Evolutionary conservation across 2,329 filamentous ascomycete genomes (phyloP), one percentile per base, ranked within the genome.

Genomic region (Colletotrichum sp.): DNA sequence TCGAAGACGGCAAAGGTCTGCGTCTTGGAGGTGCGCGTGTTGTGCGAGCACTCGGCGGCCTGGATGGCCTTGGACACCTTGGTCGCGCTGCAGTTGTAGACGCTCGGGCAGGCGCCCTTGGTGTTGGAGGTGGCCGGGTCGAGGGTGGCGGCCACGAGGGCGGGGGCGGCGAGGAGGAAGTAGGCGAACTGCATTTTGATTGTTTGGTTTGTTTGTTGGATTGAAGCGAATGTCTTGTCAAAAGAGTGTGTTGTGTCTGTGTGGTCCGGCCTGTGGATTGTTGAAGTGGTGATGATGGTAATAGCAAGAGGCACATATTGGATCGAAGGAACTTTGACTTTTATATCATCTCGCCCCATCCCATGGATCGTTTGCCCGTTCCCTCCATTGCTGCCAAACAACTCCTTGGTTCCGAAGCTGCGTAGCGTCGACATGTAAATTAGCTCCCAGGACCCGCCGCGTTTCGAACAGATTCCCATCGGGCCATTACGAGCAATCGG

Each of bases 61-160:
- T 75, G 73, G 73, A 75, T 75, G 63, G 73, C 69, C 63, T 73
- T 73, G 58, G 73, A 73, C n/a, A 69, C 63, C 69, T 73, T 75
- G n/a, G 69, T 61, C 14, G 69, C 63, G 69, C 69, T 64, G 69
- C 73, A 75, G 63, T 34, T 62, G 73, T 75, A 75, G 34, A 43
- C 26, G 36, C 36, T 63, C 32, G 73, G 73, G 48, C 73, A 75
- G 28, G 59, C 71, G 63, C 69, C 73, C 73, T 75, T 75, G 26
- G 73, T 73, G 69, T 73, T 75, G 69, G 73, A 75, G 26, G 73
- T 68, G 43, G 73, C 69, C 56, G 69, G 69, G 69, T 75, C 58
- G 43, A 75, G 73, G 26, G 73, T 75, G 5, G 73, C 73, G 63
- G 56, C 63, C 48, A 73, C 73, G 63, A 75, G 62, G 48, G 69